Evolutionary conservation across 345 rosid species (phyloP).

Genomic region (Eucalyptus erythrocorys): DNA sequence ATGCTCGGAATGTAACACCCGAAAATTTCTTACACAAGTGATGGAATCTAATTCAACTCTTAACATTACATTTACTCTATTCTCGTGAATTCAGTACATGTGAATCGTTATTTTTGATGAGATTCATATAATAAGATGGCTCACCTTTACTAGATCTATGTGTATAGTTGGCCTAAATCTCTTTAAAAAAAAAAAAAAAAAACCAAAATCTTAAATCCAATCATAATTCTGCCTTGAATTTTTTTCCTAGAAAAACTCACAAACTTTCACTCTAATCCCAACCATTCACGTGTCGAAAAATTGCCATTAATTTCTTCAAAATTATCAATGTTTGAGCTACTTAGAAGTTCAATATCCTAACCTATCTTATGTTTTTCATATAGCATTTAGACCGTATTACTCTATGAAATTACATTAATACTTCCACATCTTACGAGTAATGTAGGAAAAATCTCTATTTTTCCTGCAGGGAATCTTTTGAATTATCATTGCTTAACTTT

Average conservation of each 20-base stretch:
- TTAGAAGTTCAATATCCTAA: not conserved
- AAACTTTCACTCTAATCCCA: not conserved
- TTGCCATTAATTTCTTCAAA: not conserved
- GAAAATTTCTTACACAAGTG: not conserved
- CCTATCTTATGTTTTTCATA: too few relatives aligned
- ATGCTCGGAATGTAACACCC: not conserved
- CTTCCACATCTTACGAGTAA: too few relatives aligned
- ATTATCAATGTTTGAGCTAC: not conserved
- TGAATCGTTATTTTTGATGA: not conserved
- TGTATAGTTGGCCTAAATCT: not conserved
- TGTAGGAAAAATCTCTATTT: too few relatives aligned
- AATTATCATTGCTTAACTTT: too few relatives aligned
- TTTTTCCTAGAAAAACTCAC: accelerated
- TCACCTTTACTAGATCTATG: not conserved
- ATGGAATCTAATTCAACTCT: not conserved
- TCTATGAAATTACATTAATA: too few relatives aligned
- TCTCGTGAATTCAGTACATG: not conserved
- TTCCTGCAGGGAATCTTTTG: too few relatives aligned
- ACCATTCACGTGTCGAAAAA: accelerated
- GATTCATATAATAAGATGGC: not conserved
- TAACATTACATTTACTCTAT: not conserved
- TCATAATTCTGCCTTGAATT: not conserved
- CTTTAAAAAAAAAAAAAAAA: not conserved
- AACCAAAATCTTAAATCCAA: not conserved
- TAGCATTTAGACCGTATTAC: too few relatives aligned